Evolutionary conservation across 768 basidiomycete species (phyloP).

Genomic region (Rhizopogon sp.): DNA sequence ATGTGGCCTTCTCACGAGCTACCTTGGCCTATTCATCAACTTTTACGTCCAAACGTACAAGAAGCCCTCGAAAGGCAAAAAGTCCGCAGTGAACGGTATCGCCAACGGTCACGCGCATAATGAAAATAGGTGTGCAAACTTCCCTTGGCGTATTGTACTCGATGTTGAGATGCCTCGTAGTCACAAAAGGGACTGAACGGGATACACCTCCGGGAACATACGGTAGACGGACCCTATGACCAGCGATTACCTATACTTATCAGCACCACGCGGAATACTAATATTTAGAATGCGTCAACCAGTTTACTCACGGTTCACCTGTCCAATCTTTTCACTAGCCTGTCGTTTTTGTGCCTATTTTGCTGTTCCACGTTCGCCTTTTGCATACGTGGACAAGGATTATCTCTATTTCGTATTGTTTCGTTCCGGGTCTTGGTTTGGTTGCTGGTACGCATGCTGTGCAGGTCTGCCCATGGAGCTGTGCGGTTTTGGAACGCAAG

Average conservation of each 20-base stretch:
- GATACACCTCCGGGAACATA: not conserved
- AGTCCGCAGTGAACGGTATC: constrained; percentile 28
- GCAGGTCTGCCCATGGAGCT: constrained; percentile 2
- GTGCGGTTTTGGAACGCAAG: not conserved
- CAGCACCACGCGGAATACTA: constrained; percentile 3
- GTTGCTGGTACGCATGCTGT: constrained; percentile 9
- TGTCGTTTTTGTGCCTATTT: constrained; percentile 10
- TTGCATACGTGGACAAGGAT: constrained; percentile 7
- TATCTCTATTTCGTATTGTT: constrained; percentile 14
- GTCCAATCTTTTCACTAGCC: constrained; percentile 10
- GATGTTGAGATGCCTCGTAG: constrained; percentile 14
- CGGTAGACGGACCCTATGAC: not conserved
- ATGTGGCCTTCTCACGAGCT: constrained; percentile 82
- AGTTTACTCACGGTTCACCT: constrained; percentile 1
- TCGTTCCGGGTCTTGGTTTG: constrained; percentile 10
- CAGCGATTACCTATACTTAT: constrained; percentile 11
- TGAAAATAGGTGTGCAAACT: constrained; percentile 24
- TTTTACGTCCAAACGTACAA: constrained; percentile 87
- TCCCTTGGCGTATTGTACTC: not conserved
- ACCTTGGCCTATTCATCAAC: constrained; percentile 93
- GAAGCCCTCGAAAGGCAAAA: constrained; percentile 44
- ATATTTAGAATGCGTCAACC: constrained; percentile 2
- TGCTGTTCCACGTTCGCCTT: constrained; percentile 10
- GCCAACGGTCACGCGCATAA: constrained; percentile 39
- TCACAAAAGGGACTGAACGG: constrained; percentile 30